Evolutionary conservation across 164 flowering plant species (phyloP), one percentile per base, ranked within the genome.

Genomic region (Annona cherimola): DNA sequence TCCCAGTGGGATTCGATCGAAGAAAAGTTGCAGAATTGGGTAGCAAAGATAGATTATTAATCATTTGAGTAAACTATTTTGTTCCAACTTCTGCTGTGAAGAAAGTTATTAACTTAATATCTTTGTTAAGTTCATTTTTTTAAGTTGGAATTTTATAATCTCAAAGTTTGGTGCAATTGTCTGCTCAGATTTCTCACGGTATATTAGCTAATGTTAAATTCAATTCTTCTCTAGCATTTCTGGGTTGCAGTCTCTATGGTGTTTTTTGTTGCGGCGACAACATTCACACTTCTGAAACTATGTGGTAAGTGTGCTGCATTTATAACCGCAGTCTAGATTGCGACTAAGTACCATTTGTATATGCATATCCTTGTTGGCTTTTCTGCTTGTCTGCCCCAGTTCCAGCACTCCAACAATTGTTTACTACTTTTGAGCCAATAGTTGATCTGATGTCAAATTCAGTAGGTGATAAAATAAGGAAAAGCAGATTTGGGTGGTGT

Each of bases 201-300:
- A 67, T 9, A 67, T 64, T 16, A 8, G 5, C 45, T 74, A 40
- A 55, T 63, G 8, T 66, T 64, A 39, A 68, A 68, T 69, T 42
- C 2, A 4, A 40, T 16, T 80, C 75, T 62, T 75, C 44, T 75
- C 45, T 66, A 89, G 93, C 90, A 89, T 72, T 86, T 89, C 67
- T 87, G 90, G 93, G 87, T 89, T 67, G 87, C 89, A 42, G 84
- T 89, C 75, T 89, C 93, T 68, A 87, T 87, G 90, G 83, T 89
- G 76, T 89, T 89, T 83, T 86, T 87, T 45, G 67, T 86, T 60
- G 86, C 90, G 26, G 93, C 89, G 9, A 87, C 93, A n/a, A 68
- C 84, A 50, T 87, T 89, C 79, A 84, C 89, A 55, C 81, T 89
- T 69, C 80, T 89, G 66, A 89, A 89, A 79, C 88, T 89, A 42